Conservation (phyloP, 1,284 basidiomycete genomes). For the Wallemia hederae region DNA sequence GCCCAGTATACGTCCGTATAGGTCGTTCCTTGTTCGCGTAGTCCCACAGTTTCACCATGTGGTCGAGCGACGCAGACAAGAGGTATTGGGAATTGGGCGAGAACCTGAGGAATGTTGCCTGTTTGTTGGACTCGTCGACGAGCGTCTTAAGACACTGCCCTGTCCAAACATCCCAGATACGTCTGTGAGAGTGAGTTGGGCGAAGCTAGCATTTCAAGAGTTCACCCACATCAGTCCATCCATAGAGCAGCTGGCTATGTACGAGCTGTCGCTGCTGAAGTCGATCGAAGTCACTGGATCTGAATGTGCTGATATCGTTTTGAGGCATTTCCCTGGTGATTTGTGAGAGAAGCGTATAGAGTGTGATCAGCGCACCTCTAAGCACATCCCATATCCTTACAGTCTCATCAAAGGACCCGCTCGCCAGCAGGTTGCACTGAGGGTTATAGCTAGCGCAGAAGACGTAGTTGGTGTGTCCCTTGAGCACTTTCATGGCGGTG, state of each 20-base stretch:
- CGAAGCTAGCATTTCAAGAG: too few relatives aligned
- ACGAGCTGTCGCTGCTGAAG: constrained; percentile 79
- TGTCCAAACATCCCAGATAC: constrained; percentile 84
- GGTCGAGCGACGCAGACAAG: constrained; percentile 67
- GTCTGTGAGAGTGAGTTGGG: constrained; percentile 23
- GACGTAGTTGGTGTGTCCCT: constrained; percentile 74
- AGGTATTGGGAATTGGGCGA: constrained; percentile 74
- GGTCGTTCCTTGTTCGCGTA: constrained; percentile 69
- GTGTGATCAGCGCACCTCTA: constrained; percentile 26
- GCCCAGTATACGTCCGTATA: constrained; percentile 56
- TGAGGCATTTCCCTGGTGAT: constrained; percentile 35
- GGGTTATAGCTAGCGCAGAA: constrained; percentile 79
- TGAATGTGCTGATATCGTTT: constrained; percentile 71
- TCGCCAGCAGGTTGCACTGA: constrained; percentile 58
- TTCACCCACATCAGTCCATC: constrained; percentile 73
- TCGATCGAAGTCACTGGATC: constrained; percentile 80
- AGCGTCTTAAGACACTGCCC: constrained; percentile 92
- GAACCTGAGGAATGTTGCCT: constrained; percentile 67
- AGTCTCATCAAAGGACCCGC: constrained; percentile 79
- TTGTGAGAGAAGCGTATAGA: neutral
- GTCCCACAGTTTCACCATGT: constrained; percentile 76
- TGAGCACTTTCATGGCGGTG: constrained; percentile 28
- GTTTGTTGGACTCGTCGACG: constrained; percentile 80
- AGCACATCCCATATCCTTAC: constrained; percentile 87
- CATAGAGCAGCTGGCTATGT: constrained; percentile 77